Evolutionary conservation across 176 grass and related monocot genomes (phyloP).

Genomic region (Aegilops sharonensis): DNA sequence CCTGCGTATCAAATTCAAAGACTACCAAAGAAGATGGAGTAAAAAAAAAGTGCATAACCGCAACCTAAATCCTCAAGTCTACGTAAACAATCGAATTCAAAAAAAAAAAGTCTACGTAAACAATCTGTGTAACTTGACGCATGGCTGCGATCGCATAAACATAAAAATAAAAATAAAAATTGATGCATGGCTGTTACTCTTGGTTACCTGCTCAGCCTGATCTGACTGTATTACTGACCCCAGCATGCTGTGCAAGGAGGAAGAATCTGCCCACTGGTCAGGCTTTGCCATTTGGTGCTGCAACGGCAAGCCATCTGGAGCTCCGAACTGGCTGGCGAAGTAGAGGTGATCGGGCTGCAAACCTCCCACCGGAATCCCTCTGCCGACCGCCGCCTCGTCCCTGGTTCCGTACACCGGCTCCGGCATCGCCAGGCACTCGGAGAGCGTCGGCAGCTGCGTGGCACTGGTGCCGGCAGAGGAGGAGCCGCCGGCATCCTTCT

Average conservation of each 20-base stretch:
- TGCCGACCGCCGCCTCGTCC: not conserved
- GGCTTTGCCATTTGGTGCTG: conserved; percentile 46
- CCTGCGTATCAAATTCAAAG: not conserved
- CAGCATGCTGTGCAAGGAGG: conserved; percentile 44
- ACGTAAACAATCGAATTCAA: not conserved
- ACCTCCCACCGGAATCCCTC: conserved; percentile 15
- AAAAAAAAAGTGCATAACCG: not conserved
- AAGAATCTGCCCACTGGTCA: conserved; percentile 25
- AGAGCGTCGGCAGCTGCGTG: conserved; percentile 45
- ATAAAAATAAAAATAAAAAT: not conserved
- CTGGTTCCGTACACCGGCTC: conserved; percentile 28
- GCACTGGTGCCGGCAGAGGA: not conserved
- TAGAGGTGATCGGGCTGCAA: conserved; percentile 27
- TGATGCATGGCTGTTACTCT: not conserved
- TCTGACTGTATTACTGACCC: conserved; percentile 44
- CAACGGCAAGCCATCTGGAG: not conserved
- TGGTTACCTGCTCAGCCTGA: not conserved
- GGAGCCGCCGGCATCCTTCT: not conserved
- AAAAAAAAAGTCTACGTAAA: not conserved
- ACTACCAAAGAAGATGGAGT: not conserved
- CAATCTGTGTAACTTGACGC: not conserved
- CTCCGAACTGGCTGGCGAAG: conserved; percentile 39
- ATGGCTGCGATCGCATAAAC: not conserved
- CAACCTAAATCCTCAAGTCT: not conserved
- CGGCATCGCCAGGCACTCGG: conserved; percentile 70